These are phyloP conservation scores for Lentinula raphanica DNA, from an alignment of 768 basidiomycete species.

Conservation along the genomic window DNA sequence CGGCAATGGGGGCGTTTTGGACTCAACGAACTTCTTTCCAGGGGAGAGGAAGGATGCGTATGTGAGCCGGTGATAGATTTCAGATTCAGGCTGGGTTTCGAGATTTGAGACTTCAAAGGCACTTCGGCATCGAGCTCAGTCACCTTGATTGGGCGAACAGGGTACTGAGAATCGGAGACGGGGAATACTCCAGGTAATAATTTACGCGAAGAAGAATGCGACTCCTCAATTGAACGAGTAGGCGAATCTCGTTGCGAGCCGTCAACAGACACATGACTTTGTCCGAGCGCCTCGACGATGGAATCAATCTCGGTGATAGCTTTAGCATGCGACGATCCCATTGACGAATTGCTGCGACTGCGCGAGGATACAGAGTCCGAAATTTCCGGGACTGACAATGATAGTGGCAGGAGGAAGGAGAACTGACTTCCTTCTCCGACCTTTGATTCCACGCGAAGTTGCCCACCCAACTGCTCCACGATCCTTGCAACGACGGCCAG, in stretches of 20 bases:
- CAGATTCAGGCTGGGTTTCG: neutral
- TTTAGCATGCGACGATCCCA: neutral
- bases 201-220: neutral
- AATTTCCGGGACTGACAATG: conserved; percentile 25
- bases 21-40: neutral
- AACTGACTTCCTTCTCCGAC: conserved; percentile 65
- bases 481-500: conserved; percentile 78
- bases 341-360: conserved; percentile 5
- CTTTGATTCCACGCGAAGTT: conserved; percentile 71
- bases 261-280: conserved; percentile 25
- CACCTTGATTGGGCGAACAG: conserved; percentile 32
- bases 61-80: too few species aligned
- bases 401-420: conserved; percentile 66
- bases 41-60: too few species aligned
- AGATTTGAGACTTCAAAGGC: neutral
- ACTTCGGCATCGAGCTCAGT: conserved; percentile 19
- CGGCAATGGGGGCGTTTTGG: neutral
- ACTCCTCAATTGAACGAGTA: neutral
- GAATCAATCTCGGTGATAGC: conserved; percentile 32
- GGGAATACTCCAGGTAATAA: conserved; percentile 16
- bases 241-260: conserved; percentile 4
- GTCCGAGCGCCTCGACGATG: conserved; percentile 43
- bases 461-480: conserved; percentile 73
- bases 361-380: neutral
- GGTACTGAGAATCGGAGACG: conserved; percentile 22